phyloP scores from a whole-genome alignment of 2,329 filamentous ascomycete species.

The Pseudogymnoascus sp. region DNA sequence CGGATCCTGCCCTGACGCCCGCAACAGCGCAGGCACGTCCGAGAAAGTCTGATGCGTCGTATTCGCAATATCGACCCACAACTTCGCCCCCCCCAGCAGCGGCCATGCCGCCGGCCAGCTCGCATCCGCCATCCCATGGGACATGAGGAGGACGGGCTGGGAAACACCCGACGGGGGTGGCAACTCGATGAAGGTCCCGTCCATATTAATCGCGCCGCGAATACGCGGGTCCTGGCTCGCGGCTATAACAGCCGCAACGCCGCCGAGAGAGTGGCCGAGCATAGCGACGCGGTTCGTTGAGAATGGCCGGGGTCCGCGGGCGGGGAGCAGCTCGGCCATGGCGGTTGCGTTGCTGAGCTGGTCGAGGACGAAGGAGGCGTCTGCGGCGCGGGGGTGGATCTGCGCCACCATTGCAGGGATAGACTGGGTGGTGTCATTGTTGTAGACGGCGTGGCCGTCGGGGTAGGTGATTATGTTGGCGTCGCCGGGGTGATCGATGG shows the following conservation, averaged over 20 bases:
- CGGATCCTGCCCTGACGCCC: neutral
- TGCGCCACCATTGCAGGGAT: neutral
- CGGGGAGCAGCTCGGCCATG: constrained; percentile 15
- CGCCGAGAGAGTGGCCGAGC: constrained; percentile 27
- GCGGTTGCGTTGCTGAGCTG: constrained; percentile 8
- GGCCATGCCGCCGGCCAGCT: neutral
- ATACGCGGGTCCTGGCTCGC: constrained; percentile 26
- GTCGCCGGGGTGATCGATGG: constrained; percentile 37
- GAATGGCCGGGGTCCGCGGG: neutral
- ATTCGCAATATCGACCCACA: neutral
- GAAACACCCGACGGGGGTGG: constrained; percentile 32
- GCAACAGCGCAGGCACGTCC: neutral
- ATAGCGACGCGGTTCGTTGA: constrained; percentile 18
- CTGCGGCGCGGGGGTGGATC: constrained; percentile 20
- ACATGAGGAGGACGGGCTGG: constrained; percentile 24
- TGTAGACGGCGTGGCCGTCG: constrained; percentile 26
- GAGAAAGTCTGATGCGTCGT: neutral
- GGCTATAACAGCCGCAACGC: constrained; percentile 26
- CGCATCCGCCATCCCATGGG: constrained; percentile 19
- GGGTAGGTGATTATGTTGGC: constrained; percentile 33
- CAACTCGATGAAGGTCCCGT: constrained; percentile 26
- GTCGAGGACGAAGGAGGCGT: constrained; percentile 27
- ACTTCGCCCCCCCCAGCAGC: neutral
- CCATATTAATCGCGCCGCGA: constrained; percentile 29
- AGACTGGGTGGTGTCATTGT: constrained; percentile 10